These are phyloP conservation scores for Pseudocercospora musae DNA, from an alignment of 2,329 filamentous ascomycete species.

Conservation along the genomic window DNA sequence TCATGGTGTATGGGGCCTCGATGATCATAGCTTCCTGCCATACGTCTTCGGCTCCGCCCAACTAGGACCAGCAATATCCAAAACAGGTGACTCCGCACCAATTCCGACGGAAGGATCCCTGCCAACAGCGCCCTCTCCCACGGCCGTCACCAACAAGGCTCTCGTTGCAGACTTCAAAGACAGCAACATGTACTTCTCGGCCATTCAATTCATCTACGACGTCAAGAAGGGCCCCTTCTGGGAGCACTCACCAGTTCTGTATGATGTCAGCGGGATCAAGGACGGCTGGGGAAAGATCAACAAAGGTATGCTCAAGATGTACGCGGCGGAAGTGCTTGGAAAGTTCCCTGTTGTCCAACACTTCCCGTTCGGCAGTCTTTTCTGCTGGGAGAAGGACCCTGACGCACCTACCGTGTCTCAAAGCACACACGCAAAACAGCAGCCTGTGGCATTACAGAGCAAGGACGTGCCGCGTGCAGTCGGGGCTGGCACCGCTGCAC, in stretches of 20 bases:
- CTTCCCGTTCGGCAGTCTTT: slow-evolving; percentile 56
- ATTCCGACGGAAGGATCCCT: slow-evolving; percentile 79
- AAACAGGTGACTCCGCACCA: slow-evolving; percentile 44
- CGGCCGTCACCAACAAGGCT: slow-evolving; percentile 54
- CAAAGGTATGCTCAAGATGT: slow-evolving; percentile 98
- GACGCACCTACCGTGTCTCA: slow-evolving; percentile 31
- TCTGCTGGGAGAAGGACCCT: slow-evolving; percentile 47
- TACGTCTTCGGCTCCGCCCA: slow-evolving; percentile 97
- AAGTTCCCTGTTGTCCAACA: slow-evolving; percentile 99
- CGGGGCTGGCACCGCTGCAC: slow-evolving; percentile 23
- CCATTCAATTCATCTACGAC: slow-evolving; percentile 94
- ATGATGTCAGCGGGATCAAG: slow-evolving; percentile 86
- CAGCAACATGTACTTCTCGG: slow-evolving; percentile 79
- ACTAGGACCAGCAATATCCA: slow-evolving; percentile 69
- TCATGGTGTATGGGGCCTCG: slow-evolving; percentile 97
- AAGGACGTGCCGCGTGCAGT: slow-evolving; percentile 22
- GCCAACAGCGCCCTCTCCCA: slow-evolving; percentile 63
- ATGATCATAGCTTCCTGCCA: slow-evolving; percentile 90
- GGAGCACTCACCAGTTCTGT: slow-evolving; percentile 88
- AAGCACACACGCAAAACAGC: slow-evolving; percentile 31
- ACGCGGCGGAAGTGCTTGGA: slow-evolving; percentile 88
- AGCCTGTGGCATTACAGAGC: slow-evolving; percentile 26
- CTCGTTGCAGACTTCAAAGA: slow-evolving; percentile 42
- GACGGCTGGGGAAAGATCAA: slow-evolving; percentile 98
- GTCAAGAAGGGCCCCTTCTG: slow-evolving; percentile 96